A percentile compares a stretch with the other conserved stretches of the same genome.
Evolutionary conservation across 805 yeast genomes (phyloP).

Genomic region (Barnettozyma pratensis): DNA sequence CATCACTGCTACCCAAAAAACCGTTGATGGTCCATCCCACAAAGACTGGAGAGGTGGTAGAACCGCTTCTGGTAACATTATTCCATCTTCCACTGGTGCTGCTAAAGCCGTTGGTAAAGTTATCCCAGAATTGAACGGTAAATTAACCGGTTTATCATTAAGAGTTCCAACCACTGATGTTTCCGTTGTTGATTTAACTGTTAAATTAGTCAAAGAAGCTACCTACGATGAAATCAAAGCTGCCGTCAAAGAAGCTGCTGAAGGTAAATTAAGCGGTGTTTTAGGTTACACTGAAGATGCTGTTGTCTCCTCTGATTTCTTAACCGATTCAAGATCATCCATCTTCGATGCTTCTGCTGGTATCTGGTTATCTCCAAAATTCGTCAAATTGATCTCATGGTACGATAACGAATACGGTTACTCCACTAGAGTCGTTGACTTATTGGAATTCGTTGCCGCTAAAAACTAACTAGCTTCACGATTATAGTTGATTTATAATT

Average conservation of each 20-base stretch:
- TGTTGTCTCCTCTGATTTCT: constrained; percentile 67
- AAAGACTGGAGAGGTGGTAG: constrained; percentile 82
- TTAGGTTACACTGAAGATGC: constrained; percentile 68
- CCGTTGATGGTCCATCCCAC: constrained; percentile 74
- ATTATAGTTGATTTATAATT: constrained; percentile 2
- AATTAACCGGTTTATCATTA: constrained; percentile 69
- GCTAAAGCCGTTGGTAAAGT: constrained; percentile 76
- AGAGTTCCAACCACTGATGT: constrained; percentile 74
- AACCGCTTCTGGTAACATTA: constrained; percentile 71
- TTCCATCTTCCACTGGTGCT: constrained; percentile 74
- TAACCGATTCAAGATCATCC: constrained; percentile 56
- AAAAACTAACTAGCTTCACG: constrained; percentile 5
- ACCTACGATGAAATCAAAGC: constrained; percentile 61
- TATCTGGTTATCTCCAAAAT: constrained; percentile 63
- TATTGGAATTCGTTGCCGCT: constrained; percentile 55
- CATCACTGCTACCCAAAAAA: constrained; percentile 67
- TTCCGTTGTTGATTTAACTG: constrained; percentile 68
- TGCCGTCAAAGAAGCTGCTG: constrained; percentile 53
- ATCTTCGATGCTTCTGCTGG: constrained; percentile 68
- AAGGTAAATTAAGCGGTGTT: constrained; percentile 57
- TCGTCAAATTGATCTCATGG: constrained; percentile 69
- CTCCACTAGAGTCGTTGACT: constrained; percentile 72
- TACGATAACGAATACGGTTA: constrained; percentile 74
- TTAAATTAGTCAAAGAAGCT: constrained; percentile 51
- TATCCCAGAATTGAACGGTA: constrained; percentile 66